phyloP scores from a whole-genome alignment of 441 rosid genomes.

The Omphalea diandra region DNA sequence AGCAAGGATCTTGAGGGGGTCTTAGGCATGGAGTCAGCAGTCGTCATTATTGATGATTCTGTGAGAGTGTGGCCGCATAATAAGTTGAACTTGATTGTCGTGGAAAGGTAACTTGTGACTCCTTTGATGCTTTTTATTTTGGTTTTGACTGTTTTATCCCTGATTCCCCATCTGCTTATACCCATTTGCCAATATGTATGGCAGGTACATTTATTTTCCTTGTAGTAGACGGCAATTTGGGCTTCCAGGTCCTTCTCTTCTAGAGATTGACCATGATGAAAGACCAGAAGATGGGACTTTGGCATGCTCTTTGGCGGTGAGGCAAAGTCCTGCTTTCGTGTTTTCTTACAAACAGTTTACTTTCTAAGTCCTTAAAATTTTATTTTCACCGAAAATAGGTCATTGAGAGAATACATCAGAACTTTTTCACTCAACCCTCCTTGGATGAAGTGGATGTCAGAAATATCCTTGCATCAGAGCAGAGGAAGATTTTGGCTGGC shows the following conservation, averaged over 20 bases:
- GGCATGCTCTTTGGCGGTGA: conserved; percentile 91
- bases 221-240: conserved; percentile 98
- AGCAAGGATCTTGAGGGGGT: conserved; percentile 99
- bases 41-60: conserved; percentile 94
- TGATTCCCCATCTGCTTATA: not conserved
- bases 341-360: conserved; percentile 1
- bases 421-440: conserved; percentile 66
- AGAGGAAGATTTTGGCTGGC: conserved; percentile 79
- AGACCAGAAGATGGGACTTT: conserved; percentile 96
- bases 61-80: conserved; percentile 97
- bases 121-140: not conserved
- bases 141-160: conserved; percentile 2
- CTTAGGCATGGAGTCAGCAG: conserved; percentile 96
- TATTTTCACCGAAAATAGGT: conserved; percentile 49
- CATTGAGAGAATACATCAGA: conserved; percentile 77
- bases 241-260: conserved; percentile 95
- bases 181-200: conserved; percentile 16
- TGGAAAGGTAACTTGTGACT: conserved; percentile 83
- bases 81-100: conserved; percentile 84
- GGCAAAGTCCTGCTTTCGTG: conserved; percentile 29
- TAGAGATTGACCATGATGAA: conserved; percentile 96
- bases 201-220: conserved; percentile 95
- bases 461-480: conserved; percentile 81
- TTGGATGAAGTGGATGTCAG: conserved; percentile 88
- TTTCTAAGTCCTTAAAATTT: conserved; percentile 5